Evolutionary conservation across 768 basidiomycete genomes (phyloP), one percentile per base, ranked within the genome.

Genomic region (Amanita pallidorosea): DNA sequence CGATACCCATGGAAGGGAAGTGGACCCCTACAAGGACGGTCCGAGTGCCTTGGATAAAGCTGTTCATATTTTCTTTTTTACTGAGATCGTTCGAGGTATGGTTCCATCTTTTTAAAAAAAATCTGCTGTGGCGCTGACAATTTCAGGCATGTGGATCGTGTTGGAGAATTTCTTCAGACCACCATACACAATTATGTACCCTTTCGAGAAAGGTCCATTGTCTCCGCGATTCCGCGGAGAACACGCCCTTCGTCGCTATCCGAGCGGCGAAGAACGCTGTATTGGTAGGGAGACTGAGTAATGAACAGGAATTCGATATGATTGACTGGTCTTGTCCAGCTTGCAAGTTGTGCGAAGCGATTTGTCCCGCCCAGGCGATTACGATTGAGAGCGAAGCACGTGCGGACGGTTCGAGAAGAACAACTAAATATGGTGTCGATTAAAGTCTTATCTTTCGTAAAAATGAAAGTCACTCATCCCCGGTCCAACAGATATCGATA

Each of bases 211-310:
- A 66, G 96, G 96, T 31, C 96, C 96, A 20, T 70, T 98, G 44
- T 96, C 93, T 25, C 93, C 96, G 45, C 89, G 96, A 54, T 99
- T 99, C 76, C 85, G 96, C 61, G 96, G 96, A 43, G 96, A 99
- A 67, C 96, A 99, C 67, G 96, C 96, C 27, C 71, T 99, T 54
- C 83, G 96, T 53, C 74, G 96, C 59, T 99, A 99, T 67, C 92
- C 96, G 12, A 94, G 85, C 55, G 96, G 96, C 20, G 96, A 99
- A 70, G 96, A 99, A 66, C 82, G 96, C 41, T 99, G 96, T 70
- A 99, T 99, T 55, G 95, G 95, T 93, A 59, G 58, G 88, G 73
- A 17, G 41, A 22, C 37, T 23, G 38, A 23, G 15, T 18, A 9
- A 15, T 22, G 38, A 35, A n/a, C 22, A n/a, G 20, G 18, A 18